Evolutionary conservation across 805 yeast species (phyloP).

Genomic region (Clavispora santaluciae): DNA sequence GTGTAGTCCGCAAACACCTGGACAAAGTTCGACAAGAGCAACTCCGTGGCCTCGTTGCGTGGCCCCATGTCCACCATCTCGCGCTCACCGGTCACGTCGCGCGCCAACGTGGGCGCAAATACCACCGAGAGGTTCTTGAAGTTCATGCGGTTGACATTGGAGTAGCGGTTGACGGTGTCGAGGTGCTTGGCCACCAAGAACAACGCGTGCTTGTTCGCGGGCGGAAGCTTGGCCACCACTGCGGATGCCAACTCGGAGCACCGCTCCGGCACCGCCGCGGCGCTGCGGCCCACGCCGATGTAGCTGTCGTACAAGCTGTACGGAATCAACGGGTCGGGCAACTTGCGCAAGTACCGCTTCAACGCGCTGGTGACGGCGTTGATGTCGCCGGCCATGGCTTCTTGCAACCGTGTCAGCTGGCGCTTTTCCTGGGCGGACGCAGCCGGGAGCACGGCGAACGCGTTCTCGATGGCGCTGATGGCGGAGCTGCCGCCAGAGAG

Average conservation of each 20-base stretch:
- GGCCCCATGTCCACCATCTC: constrained; percentile 83
- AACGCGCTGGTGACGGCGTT: constrained; percentile 83
- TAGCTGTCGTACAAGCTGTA: constrained; percentile 62
- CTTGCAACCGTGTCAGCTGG: constrained; percentile 27
- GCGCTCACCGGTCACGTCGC: constrained; percentile 72
- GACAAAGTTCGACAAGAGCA: constrained; percentile 50
- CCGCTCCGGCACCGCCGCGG: constrained; percentile 17
- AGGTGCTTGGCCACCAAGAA: constrained; percentile 60
- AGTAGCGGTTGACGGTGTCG: constrained; percentile 48
- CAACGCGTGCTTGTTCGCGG: constrained; percentile 60
- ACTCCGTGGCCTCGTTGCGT: constrained; percentile 73
- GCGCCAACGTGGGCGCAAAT: constrained; percentile 87
- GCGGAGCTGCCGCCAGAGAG: constrained; percentile 80
- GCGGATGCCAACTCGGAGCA: constrained; percentile 38
- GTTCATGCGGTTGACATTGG: constrained; percentile 71
- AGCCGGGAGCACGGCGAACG: constrained; percentile 29
- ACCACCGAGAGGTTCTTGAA: constrained; percentile 80
- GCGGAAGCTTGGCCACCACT: constrained; percentile 54
- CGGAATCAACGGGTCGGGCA: constrained; percentile 83
- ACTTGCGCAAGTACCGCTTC: constrained; percentile 78
- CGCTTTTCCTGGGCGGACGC: constrained; percentile 29
- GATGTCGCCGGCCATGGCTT: constrained; percentile 58
- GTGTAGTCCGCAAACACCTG: constrained; percentile 27
- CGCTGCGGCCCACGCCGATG: constrained; percentile 41
- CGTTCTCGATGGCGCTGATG: constrained; percentile 44